Evolutionary conservation across 2,329 filamentous ascomycete species (phyloP).

Genomic region (Huntiella savannae): DNA sequence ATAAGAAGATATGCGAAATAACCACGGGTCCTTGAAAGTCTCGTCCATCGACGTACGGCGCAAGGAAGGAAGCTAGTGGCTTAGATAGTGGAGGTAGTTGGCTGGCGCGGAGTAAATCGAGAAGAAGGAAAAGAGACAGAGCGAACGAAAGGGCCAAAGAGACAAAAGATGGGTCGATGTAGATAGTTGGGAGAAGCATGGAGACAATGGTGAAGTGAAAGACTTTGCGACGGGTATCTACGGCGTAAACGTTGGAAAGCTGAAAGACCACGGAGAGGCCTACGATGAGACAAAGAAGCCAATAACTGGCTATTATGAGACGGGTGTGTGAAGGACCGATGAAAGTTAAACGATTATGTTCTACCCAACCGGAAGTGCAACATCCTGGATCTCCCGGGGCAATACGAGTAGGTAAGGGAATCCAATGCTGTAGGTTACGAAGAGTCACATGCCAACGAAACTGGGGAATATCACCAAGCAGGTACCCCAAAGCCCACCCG

Average conservation of each 20-base stretch:
- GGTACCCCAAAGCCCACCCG: slow-evolving; percentile 80
- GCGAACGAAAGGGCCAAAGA: slow-evolving; percentile 62
- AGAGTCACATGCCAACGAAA: slow-evolving; percentile 55
- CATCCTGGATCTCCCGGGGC: slow-evolving; percentile 14
- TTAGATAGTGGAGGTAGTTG: slow-evolving; percentile 80
- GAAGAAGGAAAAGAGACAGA: slow-evolving; percentile 66
- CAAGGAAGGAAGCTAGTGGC: slow-evolving; percentile 69
- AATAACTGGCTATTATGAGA: slow-evolving; percentile 60
- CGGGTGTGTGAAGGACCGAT: slow-evolving; percentile 66
- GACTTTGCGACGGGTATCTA: slow-evolving; percentile 88
- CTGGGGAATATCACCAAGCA: slow-evolving; percentile 58
- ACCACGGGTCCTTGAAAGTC: slow-evolving; percentile 89
- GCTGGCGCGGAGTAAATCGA: slow-evolving; percentile 76
- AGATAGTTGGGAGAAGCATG: slow-evolving; percentile 80
- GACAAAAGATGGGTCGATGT: slow-evolving; percentile 68
- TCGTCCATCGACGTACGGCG: slow-evolving; percentile 83
- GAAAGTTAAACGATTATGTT: slow-evolving; percentile 41
- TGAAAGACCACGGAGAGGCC: slow-evolving; percentile 60
- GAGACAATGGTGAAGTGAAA: slow-evolving; percentile 98
- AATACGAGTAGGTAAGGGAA: slow-evolving; percentile 41
- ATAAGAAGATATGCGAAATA: slow-evolving; percentile 84
- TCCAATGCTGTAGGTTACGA: slow-evolving; percentile 54
- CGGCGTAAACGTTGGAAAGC: slow-evolving; percentile 61
- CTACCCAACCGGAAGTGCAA: slow-evolving; percentile 38
- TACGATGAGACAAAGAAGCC: slow-evolving; percentile 43